Percentiles rank a stretch among this genome's conserved stretches.
phyloP scores from a whole-genome alignment of 345 rosid genomes.

The Camelina laxa region DNA sequence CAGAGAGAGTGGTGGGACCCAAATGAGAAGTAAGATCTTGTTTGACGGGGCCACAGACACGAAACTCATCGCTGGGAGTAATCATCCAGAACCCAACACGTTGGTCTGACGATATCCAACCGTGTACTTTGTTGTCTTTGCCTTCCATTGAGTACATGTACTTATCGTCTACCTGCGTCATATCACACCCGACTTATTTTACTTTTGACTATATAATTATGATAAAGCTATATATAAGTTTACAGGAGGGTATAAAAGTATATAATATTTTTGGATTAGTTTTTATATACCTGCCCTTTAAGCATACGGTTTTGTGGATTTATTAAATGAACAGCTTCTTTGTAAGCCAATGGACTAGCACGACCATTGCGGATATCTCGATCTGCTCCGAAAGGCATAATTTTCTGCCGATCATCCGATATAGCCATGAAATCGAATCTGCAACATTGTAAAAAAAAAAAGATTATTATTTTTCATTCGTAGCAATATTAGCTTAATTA shows the following conservation, averaged over 20 bases:
- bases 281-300: constrained; percentile 68
- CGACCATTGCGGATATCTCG: constrained; percentile 30
- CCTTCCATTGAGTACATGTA: constrained; percentile 72
- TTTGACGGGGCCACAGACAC: constrained; percentile 68
- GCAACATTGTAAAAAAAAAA: background rate
- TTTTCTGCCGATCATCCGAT: constrained; percentile 67
- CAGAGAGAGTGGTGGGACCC: constrained; percentile 70
- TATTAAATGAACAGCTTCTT: constrained; percentile 86
- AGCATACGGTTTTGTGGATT: constrained; percentile 52
- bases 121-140: constrained; percentile 68
- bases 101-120: constrained; percentile 67
- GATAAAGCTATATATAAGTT: too few relatives aligned
- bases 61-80: constrained; percentile 75
- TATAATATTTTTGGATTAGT: too few relatives aligned
- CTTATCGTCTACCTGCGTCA: constrained; percentile 85
- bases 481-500: background rate
- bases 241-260: too few relatives aligned
- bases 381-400: constrained; percentile 64
- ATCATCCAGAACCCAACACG: constrained; percentile 90
- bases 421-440: constrained; percentile 60
- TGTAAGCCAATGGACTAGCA: constrained; percentile 58
- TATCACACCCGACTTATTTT: background rate
- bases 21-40: constrained; percentile 91
- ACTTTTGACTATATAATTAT: too few relatives aligned
- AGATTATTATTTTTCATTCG: background rate